Base-by-base conservation (phyloP, 495 filamentous ascomycete genomes). In the Talaromyces proteolyticus region DNA sequence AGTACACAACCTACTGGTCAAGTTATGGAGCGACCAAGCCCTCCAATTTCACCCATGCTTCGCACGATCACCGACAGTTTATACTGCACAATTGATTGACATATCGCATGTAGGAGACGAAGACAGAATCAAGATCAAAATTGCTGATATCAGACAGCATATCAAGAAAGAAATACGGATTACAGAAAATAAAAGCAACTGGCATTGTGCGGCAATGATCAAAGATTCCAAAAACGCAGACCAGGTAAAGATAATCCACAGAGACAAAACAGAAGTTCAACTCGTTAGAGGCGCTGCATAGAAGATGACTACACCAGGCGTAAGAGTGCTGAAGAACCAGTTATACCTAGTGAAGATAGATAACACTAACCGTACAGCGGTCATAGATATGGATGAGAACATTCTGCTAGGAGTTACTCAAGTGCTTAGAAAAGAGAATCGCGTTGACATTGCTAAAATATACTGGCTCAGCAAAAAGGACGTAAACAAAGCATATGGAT, bases 381-480 rank as follows among this genome's bases (percentile, higher is more conserved):
- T 42, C 0, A 52, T 67, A 22, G 57, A 66, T 39, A 37, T 14
- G 3, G 19, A 23, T 10, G 20, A 22, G 8, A 43, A 43, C 8
- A 43, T 24, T 14, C 20, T 43, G 24, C 3, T n/a, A n/a, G 55
- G 42, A 52, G 60, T 58, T 0, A 23, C 49, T 0, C 58, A 23
- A 21, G 58, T 48, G 41, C 24, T 63, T 2, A 42, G 58, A 16
- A 52, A 59, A 26, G 58, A 63, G 39, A 59, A 63, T 8, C 46
- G 59, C 40, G 11, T 37, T 12, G 57, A 51, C 3, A 51, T 63
- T 11, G 58, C 58, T 1, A 63, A 57, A 37, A 59, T 63, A 12
- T 20, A 51, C 19, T 67, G 58, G 65, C 65, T 68, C n/a, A 67
- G 60, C 49, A 63, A 40, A 1, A 65, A 62, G 53, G 56, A 67